Base-by-base conservation (phyloP, 352 stramenopile genomes). In the Proteromonas lacertae region DNA sequence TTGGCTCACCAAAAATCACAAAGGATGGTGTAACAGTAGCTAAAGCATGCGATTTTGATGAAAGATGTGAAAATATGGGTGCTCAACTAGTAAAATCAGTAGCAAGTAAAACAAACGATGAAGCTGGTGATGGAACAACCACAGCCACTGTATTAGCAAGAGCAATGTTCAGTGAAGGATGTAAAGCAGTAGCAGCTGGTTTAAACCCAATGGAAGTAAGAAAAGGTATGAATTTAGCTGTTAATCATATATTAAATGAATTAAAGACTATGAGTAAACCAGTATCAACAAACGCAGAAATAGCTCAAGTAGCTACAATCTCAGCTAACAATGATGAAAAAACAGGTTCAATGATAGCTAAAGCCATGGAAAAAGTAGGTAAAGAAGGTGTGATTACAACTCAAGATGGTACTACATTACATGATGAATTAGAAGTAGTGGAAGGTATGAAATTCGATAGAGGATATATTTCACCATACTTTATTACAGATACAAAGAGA, bases 91-190 rank as follows among this genome's bases (percentile, higher is more conserved):
- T 79, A 19, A 55, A 62, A 38, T 53, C 77, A 48, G 58, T 67
- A 8, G 88, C 88, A 7, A 92, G 68, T 62, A 95, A 93, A 61
- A 95, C 88, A 2, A 96, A 96, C 61, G 86, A 97, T 52, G 69
- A 79, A 26, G 88, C 88, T 13, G 88, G 88, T 41, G 88, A 99
- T 51, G 88, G 88, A 44, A 99, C 88, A 36, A 99, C 88, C 35
- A 93, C 86, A 16, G 82, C 84, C 38, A 99, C 88, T 12, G 83
- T 99, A 29, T 55, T 99, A 21, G 90, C 84, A 26, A 69, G 83
- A 40, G 78, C 84, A 42, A 96, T 99, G 56, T 96, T 92, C 58
- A 21, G 26, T 30, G 47, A 9, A 13, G 62, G 66, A 26, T 70
- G 76, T 45, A 51, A 60, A 24, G 49, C 57, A 32, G 61, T 80